phyloP scores from a whole-genome alignment of 257 asterid genomes.

The Galeopsis tetrahit region DNA sequence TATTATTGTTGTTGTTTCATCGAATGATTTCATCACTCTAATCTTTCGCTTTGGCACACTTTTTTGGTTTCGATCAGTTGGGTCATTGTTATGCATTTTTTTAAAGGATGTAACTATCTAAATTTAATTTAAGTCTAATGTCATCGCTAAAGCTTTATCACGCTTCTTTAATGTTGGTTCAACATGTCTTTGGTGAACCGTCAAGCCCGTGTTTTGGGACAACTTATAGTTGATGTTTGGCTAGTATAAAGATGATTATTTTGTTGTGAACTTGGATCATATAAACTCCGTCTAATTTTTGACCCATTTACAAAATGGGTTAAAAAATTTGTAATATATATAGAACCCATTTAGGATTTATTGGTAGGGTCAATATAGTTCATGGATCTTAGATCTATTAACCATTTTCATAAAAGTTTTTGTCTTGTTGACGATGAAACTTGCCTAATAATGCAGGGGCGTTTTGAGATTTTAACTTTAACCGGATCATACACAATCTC shows the following conservation, averaged over 20 bases:
- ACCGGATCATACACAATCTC: constrained; percentile 78
- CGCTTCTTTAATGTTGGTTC: background rate
- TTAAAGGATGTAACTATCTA: background rate
- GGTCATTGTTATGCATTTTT: background rate
- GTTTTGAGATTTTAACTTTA: constrained; percentile 81
- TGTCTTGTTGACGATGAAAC: background rate
- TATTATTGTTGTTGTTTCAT: background rate
- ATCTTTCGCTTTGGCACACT: background rate
- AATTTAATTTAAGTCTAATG: background rate
- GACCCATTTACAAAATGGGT: too few species aligned
- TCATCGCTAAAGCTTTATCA: background rate
- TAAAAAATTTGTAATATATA: too few species aligned
- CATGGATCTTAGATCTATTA: too few species aligned
- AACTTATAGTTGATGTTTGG: background rate
- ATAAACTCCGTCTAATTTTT: too few species aligned
- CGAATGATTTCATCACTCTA: background rate
- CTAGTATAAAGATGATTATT: background rate
- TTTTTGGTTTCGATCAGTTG: background rate
- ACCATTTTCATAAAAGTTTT: too few species aligned
- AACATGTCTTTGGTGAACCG: too few species aligned
- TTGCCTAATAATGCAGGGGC: constrained; percentile 67
- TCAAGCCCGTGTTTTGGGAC: background rate
- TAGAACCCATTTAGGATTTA: too few species aligned
- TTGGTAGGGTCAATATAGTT: too few species aligned
- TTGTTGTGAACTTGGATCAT: too few species aligned